These are phyloP conservation scores for Elongisporangium prolatum DNA, from an alignment of 352 stramenopile genomes.

Conservation along the genomic window DNA sequence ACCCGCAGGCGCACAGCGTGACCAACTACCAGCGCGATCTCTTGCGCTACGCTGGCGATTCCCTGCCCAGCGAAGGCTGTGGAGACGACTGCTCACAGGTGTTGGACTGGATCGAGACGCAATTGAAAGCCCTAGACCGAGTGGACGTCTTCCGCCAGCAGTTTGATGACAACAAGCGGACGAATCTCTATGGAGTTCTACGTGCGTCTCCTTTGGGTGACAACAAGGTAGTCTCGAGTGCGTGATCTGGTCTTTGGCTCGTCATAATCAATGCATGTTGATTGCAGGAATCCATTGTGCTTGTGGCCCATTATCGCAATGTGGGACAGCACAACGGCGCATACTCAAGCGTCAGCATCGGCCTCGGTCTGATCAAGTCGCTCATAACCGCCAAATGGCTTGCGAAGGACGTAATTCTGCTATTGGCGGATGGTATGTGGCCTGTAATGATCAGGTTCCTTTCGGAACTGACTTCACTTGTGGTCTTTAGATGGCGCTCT, in stretches of 20 bases:
- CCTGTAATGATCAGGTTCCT: background rate
- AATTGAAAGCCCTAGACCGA: constrained; percentile 45
- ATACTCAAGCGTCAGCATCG: constrained; percentile 52
- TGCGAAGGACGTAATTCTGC: constrained; percentile 77
- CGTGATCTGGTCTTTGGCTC: background rate
- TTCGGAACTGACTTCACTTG: background rate
- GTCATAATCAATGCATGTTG: background rate
- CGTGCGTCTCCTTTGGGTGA: constrained; percentile 65
- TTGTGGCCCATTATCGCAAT: constrained; percentile 74
- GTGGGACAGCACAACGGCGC: constrained; percentile 28
- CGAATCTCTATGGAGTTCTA: constrained; percentile 80
- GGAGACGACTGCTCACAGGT: constrained; percentile 36
- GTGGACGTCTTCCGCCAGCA: constrained; percentile 55
- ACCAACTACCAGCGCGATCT: constrained; percentile 33
- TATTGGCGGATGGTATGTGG: constrained; percentile 60
- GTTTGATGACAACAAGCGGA: constrained; percentile 34
- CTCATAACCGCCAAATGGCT: constrained; percentile 66
- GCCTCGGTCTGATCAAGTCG: constrained; percentile 54
- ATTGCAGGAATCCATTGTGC: constrained; percentile 47
- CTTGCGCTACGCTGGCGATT: constrained; percentile 5
- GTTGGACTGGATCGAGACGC: constrained; percentile 53
- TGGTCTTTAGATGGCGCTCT: constrained; percentile 40
- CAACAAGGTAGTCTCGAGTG: constrained; percentile 38
- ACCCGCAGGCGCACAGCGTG: constrained; percentile 8
- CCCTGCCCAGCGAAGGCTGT: constrained; percentile 29